Percentiles rank a stretch among this genome's conserved stretches.
Conservation (phyloP, 768 basidiomycete genomes). For the Multifurca ochricompacta region DNA sequence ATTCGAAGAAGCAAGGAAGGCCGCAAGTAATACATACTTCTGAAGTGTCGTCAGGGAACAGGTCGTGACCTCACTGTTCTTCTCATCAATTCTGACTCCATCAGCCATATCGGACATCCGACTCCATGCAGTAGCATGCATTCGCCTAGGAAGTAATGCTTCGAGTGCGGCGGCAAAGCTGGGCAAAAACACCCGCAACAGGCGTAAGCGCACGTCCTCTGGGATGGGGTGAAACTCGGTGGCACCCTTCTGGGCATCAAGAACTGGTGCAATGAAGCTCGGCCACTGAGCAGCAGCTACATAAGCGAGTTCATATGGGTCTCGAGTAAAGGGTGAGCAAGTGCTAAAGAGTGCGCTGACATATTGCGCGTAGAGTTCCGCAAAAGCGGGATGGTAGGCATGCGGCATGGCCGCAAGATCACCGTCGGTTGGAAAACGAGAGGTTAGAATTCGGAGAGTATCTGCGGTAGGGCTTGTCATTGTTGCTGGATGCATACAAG, state of each 20-base stretch:
- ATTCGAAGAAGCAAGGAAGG: conserved; percentile 80
- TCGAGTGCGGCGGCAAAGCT: conserved; percentile 58
- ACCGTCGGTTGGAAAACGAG: conserved; percentile 29
- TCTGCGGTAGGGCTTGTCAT: conserved; percentile 22
- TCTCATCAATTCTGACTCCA: not conserved
- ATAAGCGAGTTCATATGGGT: conserved; percentile 65
- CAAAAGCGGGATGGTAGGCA: conserved; percentile 48
- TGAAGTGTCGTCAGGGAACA: conserved; percentile 53
- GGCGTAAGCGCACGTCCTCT: conserved; percentile 52
- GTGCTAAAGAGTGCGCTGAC: conserved; percentile 47
- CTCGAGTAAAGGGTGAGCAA: conserved; percentile 56
- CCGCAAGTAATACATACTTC: conserved; percentile 67
- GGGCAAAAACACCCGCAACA: conserved; percentile 54
- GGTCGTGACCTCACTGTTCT: conserved; percentile 21
- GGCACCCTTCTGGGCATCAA: conserved; percentile 35
- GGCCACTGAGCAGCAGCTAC: conserved; percentile 77
- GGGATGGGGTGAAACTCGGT: conserved; percentile 5
- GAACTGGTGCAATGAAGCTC: conserved; percentile 61
- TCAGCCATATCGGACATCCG: conserved; percentile 35
- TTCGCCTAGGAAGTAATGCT: conserved; percentile 57
- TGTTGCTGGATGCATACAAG: not conserved
- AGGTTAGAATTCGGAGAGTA: conserved; percentile 31
- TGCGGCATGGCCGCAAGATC: conserved; percentile 18
- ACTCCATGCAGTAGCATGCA: conserved; percentile 60
- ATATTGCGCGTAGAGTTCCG: conserved; percentile 59